A percentile compares a stretch with the other conserved stretches of the same genome.
These are phyloP conservation scores for Eucalyptus paniculata DNA, from an alignment of 345 rosid species.

Conservation along the genomic window DNA sequence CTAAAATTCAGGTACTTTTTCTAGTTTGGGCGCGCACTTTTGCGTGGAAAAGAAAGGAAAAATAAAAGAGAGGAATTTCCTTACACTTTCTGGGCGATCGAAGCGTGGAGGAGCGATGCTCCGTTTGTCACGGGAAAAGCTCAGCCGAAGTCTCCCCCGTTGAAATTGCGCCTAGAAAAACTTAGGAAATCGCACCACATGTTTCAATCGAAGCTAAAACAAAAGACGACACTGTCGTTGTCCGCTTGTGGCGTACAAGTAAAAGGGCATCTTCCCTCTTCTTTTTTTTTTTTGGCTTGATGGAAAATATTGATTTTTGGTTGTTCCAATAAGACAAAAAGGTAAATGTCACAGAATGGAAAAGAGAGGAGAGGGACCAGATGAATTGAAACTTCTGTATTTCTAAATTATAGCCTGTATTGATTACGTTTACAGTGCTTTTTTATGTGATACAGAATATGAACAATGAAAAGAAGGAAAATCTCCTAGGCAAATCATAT, in stretches of 20 bases:
- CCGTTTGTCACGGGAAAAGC: background rate
- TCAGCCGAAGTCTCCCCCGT: background rate
- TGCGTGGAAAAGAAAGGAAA: background rate
- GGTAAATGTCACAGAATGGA: no score
- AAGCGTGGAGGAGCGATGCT: background rate
- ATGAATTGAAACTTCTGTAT: no score
- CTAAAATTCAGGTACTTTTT: background rate
- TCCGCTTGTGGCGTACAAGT: background rate
- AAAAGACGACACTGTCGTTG: background rate
- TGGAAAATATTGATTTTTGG: background rate
- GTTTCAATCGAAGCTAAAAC: background rate
- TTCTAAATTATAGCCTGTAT: no score
- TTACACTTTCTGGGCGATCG: background rate
- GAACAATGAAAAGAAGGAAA: no score
- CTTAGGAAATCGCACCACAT: background rate
- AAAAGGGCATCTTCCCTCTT: background rate
- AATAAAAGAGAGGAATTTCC: no score
- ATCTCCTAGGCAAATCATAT: no score
- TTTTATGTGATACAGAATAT: no score
- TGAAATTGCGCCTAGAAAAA: background rate
- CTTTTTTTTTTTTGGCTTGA: rapidly evolving
- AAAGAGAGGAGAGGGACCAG: no score
- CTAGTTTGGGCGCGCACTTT: background rate
- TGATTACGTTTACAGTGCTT: no score
- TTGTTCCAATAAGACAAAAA: background rate